These are phyloP conservation scores for Aspergillus olivimuriae DNA, from an alignment of 495 filamentous ascomycete genomes.

Conservation along the genomic window DNA sequence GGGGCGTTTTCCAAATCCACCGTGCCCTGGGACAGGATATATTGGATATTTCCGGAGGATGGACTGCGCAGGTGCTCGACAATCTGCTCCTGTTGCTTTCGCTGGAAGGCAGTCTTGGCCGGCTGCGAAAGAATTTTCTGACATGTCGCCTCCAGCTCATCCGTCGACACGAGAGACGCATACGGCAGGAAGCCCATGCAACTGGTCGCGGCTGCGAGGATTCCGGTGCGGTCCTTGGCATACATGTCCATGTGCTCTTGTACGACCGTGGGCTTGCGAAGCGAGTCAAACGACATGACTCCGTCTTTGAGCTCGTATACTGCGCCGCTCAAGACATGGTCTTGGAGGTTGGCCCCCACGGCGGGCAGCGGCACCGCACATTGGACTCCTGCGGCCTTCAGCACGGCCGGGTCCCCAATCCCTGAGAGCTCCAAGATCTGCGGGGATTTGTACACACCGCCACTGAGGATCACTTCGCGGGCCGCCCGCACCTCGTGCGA, in stretches of 20 bases:
- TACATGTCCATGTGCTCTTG: slow-evolving; percentile 15
- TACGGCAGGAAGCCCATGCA: slow-evolving; percentile 23
- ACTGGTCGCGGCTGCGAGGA: slow-evolving; percentile 9
- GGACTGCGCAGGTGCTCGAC: slow-evolving; percentile 19
- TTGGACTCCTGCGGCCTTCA: slow-evolving; percentile 27
- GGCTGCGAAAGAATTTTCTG: slow-evolving; percentile 16
- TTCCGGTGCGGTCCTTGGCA: slow-evolving; percentile 7
- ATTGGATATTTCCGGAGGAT: slow-evolving; percentile 20
- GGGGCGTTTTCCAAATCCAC: slow-evolving; percentile 9
- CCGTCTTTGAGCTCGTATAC: slow-evolving; percentile 27
- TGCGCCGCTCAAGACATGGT: slow-evolving; percentile 26
- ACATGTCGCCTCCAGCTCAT: slow-evolving; percentile 15
- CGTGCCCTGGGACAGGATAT: slow-evolving; percentile 15
- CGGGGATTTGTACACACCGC: slow-evolving; percentile 45
- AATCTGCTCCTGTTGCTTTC: slow-evolving; percentile 19
- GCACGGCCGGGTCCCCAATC: slow-evolving; percentile 33
- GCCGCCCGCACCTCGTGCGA: slow-evolving; percentile 38
- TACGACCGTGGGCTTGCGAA: slow-evolving; percentile 23
- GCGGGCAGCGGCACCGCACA: slow-evolving; percentile 27
- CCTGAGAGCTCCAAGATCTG: slow-evolving; percentile 55
- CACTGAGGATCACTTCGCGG: slow-evolving; percentile 49
- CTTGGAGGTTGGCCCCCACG: slow-evolving; percentile 43
- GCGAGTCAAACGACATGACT: slow-evolving; percentile 28
- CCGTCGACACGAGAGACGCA: slow-evolving; percentile 14
- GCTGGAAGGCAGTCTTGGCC: slow-evolving; percentile 17